A percentile compares a stretch with the other conserved stretches of the same genome.
These are phyloP conservation scores for Parsonsia alboflavescens DNA, from an alignment of 257 asterid genomes.

Conservation along the genomic window DNA sequence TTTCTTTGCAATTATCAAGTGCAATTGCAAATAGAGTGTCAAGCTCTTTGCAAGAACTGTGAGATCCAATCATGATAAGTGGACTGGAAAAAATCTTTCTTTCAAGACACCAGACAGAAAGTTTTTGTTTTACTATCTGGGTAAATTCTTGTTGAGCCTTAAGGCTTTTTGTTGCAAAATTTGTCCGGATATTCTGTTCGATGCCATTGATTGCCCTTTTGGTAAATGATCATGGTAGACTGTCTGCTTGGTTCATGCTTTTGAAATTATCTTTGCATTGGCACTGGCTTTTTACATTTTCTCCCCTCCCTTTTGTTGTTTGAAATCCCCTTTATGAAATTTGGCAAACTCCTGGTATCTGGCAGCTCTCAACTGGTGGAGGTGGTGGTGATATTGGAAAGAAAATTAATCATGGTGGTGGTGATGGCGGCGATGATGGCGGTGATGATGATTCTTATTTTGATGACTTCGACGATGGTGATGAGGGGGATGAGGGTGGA, in stretches of 20 bases:
- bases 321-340: not conserved
- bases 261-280: not conserved
- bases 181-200: not conserved
- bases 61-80: not conserved
- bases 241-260: not conserved
- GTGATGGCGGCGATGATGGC: constrained; percentile 96
- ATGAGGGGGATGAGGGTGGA: constrained; percentile 97
- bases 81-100: not conserved
- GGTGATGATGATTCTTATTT: constrained; percentile 99
- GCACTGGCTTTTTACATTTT: not conserved
- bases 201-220: not conserved
- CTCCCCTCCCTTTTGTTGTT: not conserved
- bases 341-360: constrained; percentile 1
- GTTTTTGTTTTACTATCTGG: not conserved
- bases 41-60: not conserved
- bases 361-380: constrained; percentile 81
- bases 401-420: constrained; percentile 83
- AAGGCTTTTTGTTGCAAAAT: not conserved
- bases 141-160: not conserved
- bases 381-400: constrained; percentile 93
- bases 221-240: not conserved
- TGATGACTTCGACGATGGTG: constrained; percentile 93
- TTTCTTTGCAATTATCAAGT: not conserved
- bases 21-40: not conserved
- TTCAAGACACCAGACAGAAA: not conserved